Base-by-base conservation (phyloP, 202 grass and related monocot species). In the Dendrocalamus latiflorus region DNA sequence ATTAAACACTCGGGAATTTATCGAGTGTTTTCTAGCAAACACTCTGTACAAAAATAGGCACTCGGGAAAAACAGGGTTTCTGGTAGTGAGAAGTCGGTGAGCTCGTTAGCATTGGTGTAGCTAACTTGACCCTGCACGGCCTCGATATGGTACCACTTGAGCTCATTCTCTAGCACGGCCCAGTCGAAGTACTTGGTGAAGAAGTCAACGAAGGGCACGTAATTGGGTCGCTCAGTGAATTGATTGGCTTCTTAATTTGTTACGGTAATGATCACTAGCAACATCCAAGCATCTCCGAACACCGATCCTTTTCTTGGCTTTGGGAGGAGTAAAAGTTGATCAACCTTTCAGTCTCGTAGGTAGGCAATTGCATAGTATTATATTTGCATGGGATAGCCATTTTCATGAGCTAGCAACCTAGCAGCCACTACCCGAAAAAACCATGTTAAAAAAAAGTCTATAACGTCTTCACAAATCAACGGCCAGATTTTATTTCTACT, bases 151-250 rank as follows among this genome's bases (percentile, higher is more conserved):
- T 90, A 90, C 88, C 88, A 90, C 74, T 90, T 90, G 68, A 86
- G 88, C 88, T 90, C 84, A 80, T 90, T 90, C 88, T 95, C 91
- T 1, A 93, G 81, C 38, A 95, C 93, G 0, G 93, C 88, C 88
- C 88, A 89, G 63, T 90, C 87, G 83, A 95, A 95, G 76, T 89
- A 77, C 62, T 79, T 86, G 38, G 79, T 41, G 73, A 95, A 89
- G 88, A 95, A 95, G 69, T 88, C 80, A 11, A 89, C 93, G 61
- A 91, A 92, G 6, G 28, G 0, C 22, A 16, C n/a, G 34, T 22
- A 20, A 34, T 30, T 26, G 50, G 48, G 14, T 63, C 11, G 20
- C 3, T 24, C 10, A 45, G 18, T 22, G 30, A 10, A 25, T 22
- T 36, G 24, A 61, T 63, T 41, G 25, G 3, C 39, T 67, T 37